Evolutionary conservation across 768 basidiomycete genomes (phyloP).

Genomic region (Naganishia antarctica): DNA sequence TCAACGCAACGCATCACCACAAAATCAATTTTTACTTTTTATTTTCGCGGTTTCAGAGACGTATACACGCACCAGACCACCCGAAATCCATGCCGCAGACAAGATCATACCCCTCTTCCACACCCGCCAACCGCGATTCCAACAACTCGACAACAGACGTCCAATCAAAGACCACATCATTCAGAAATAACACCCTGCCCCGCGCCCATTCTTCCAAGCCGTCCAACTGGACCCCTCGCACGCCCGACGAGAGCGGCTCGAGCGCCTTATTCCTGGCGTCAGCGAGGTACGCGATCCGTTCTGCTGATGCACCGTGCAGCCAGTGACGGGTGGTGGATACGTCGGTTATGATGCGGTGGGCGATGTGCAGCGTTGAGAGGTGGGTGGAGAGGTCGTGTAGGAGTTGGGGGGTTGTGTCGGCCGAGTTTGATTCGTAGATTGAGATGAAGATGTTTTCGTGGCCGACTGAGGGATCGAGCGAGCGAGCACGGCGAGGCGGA

Average conservation of each 20-base stretch:
- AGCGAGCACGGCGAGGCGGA: no score
- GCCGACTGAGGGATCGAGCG: no score
- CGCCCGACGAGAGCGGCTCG: constrained; percentile 53
- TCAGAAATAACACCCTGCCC: constrained; percentile 51
- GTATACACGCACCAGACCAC: constrained; percentile 35
- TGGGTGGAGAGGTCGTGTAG: constrained; percentile 41
- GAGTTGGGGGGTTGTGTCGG: constrained; percentile 46
- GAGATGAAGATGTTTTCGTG: constrained; percentile 53
- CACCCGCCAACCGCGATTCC: constrained; percentile 25
- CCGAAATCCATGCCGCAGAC: constrained; percentile 53
- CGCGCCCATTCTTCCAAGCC: constrained; percentile 13
- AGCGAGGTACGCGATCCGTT: constrained; percentile 51
- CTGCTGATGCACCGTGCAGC: constrained; percentile 40
- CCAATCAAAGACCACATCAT: constrained; percentile 53
- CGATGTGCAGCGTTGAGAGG: constrained; percentile 40
- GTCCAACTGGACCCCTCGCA: constrained; percentile 26
- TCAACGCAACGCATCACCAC: no score
- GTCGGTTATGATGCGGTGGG: constrained; percentile 44
- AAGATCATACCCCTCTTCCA: constrained; percentile 46
- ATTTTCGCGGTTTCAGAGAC: no score
- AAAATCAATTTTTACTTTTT: no score
- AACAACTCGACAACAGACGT: constrained; percentile 52
- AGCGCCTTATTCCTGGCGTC: constrained; percentile 52
- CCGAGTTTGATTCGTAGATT: constrained; percentile 51
- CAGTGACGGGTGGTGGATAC: constrained; percentile 36